These are phyloP conservation scores for Melanogaster broomeanus DNA, from an alignment of 768 basidiomycete genomes.

Conservation along the genomic window DNA sequence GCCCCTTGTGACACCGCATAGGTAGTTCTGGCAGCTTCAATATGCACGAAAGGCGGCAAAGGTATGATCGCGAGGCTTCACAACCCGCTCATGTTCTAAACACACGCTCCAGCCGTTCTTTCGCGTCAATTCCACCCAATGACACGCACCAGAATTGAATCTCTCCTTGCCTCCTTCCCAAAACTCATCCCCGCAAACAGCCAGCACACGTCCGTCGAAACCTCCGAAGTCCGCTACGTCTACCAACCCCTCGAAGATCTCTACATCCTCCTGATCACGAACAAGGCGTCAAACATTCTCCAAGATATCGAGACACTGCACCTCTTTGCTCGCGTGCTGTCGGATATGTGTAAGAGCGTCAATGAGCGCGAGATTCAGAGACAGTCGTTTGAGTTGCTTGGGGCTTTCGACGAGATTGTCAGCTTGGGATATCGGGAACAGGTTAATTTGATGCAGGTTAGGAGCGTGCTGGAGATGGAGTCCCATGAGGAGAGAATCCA, in stretches of 20 bases:
- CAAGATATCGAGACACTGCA: slow-evolving; percentile 98
- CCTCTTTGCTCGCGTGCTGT: slow-evolving; percentile 91
- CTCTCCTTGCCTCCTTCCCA: slow-evolving; percentile 94
- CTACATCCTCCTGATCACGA: slow-evolving; percentile 96
- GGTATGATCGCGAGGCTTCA: slow-evolving; percentile 50
- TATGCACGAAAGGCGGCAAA: slow-evolving; percentile 94
- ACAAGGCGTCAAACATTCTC: slow-evolving; percentile 97
- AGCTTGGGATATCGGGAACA: slow-evolving; percentile 84
- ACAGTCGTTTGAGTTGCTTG: slow-evolving; percentile 90
- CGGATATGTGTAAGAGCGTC: slow-evolving; percentile 83
- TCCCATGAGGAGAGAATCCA: slow-evolving; percentile 95
- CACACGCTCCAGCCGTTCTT: slow-evolving; percentile 67
- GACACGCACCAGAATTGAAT: slow-evolving; percentile 90
- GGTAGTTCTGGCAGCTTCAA: slow-evolving; percentile 93
- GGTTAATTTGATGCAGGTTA: slow-evolving; percentile 76
- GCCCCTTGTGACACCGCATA: slow-evolving; percentile 26
- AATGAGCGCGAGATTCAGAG: slow-evolving; percentile 89
- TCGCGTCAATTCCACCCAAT: slow-evolving; percentile 96
- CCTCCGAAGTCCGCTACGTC: slow-evolving; percentile 92
- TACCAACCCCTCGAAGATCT: slow-evolving; percentile 97
- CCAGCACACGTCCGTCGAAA: slow-evolving; percentile 97
- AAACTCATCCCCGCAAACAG: slow-evolving; percentile 94
- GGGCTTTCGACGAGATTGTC: slow-evolving; percentile 96
- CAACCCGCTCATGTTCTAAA: slow-evolving; percentile 1
- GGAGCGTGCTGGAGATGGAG: slow-evolving; percentile 84